Conservation (phyloP, 805 yeast species). For the Kluyveromyces aestuarii region DNA sequence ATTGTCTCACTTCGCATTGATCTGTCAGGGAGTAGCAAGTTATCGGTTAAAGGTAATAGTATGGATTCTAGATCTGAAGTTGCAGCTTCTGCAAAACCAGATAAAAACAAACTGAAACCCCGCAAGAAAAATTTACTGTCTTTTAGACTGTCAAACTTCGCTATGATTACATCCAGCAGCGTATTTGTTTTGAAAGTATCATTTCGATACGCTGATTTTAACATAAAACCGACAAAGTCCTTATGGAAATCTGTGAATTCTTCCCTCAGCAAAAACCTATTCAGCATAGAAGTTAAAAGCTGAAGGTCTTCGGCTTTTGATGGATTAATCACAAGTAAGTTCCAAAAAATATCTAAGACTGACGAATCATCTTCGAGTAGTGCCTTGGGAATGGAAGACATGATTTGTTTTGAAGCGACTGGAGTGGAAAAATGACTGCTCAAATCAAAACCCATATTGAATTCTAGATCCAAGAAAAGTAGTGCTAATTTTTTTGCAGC, state of each 20-base stretch:
- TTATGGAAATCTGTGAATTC: slow-evolving; percentile 23
- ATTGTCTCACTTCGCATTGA: slow-evolving; percentile 42
- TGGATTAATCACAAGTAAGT: slow-evolving; percentile 34
- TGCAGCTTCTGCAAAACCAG: not conserved
- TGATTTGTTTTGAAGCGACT: not conserved
- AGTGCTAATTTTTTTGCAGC: slow-evolving; percentile 31
- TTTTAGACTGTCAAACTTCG: slow-evolving; percentile 20
- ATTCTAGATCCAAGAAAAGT: slow-evolving; percentile 33
- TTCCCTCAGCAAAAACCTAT: slow-evolving; percentile 1
- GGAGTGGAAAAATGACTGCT: not conserved
- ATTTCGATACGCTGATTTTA: slow-evolving; percentile 25
- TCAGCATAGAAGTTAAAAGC: slow-evolving; percentile 4
- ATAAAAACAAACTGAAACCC: slow-evolving; percentile 25
- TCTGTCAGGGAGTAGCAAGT: slow-evolving; percentile 42
- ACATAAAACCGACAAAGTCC: slow-evolving; percentile 36
- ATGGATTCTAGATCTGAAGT: not conserved
- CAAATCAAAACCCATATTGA: not conserved
- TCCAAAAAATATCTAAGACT: slow-evolving; percentile 43
- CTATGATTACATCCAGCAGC: slow-evolving; percentile 14
- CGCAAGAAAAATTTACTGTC: slow-evolving; percentile 32
- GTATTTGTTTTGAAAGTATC: slow-evolving; percentile 1
- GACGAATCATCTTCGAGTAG: not conserved
- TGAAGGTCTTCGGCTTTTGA: slow-evolving; percentile 24
- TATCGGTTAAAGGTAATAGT: slow-evolving; percentile 18
- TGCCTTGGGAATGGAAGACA: not conserved